A percentile compares a stretch with the other conserved stretches of the same genome.
phyloP scores from a whole-genome alignment of 257 asterid species.

The Rauvolfia tetraphylla region DNA sequence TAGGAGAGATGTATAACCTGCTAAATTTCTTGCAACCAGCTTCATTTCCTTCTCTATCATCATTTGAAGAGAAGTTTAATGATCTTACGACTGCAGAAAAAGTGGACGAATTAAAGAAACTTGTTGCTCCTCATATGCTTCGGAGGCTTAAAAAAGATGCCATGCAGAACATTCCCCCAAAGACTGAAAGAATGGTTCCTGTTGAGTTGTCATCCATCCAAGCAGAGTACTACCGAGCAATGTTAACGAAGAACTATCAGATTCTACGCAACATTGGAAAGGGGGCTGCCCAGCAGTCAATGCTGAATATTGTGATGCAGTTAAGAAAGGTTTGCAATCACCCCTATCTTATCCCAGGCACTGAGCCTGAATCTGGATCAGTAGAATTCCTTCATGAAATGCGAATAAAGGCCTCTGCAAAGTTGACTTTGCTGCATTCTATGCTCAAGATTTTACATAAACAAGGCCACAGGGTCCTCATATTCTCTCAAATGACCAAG shows the following conservation, averaged over 20 bases:
- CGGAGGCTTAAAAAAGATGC: constrained; percentile 96
- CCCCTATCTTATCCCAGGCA: constrained; percentile 96
- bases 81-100: constrained; percentile 91
- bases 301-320: constrained; percentile 98
- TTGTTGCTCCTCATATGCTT: constrained; percentile 98
- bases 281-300: constrained; percentile 88
- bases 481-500: constrained; percentile 97
- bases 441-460: constrained; percentile 82
- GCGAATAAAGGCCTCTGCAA: constrained; percentile 98
- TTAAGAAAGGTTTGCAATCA: constrained; percentile 95
- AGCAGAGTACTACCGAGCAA: constrained; percentile 98
- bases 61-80: constrained; percentile 86
- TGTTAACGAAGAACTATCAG: constrained; percentile 98
- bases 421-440: constrained; percentile 86
- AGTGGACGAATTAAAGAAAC: constrained; percentile 96
- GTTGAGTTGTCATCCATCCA: constrained; percentile 95
- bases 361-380: constrained; percentile 93
- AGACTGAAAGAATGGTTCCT: constrained; percentile 95
- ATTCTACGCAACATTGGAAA: constrained; percentile 87
- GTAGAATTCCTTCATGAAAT: constrained; percentile 89
- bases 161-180: constrained; percentile 96
- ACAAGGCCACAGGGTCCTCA: constrained; percentile 90
- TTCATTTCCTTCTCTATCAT: constrained; percentile 85
- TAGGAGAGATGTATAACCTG: constrained; percentile 96
- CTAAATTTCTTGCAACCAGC: constrained; percentile 87